Conservation (phyloP, 140 eudicot genomes). For the Erigeron philadelphicus region DNA sequence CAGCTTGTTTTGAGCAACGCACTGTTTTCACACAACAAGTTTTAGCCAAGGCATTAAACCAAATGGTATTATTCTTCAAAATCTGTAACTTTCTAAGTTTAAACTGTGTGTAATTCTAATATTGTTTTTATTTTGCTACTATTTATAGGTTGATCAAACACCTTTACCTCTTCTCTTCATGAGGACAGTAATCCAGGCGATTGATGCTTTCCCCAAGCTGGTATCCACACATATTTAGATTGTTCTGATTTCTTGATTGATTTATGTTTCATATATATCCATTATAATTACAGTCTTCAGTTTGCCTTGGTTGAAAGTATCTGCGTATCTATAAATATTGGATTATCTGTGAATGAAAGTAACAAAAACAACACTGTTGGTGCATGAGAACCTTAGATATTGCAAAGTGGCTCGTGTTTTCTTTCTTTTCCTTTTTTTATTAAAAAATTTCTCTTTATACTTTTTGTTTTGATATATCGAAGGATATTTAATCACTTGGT, state of each 20-base stretch:
- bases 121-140: slow-evolving; percentile 1
- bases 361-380: not conserved
- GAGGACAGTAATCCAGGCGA: slow-evolving; percentile 96
- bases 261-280: not conserved
- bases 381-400: not conserved
- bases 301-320: not conserved
- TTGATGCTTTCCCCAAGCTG: slow-evolving; percentile 88
- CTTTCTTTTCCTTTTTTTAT: not conserved
- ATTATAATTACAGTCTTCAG: not conserved
- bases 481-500: slow-evolving; percentile 15
- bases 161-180: slow-evolving; percentile 88
- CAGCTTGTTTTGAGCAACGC: slow-evolving; percentile 97
- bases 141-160: slow-evolving; percentile 71
- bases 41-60: slow-evolving; percentile 78
- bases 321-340: not conserved
- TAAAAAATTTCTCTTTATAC: not conserved
- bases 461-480: not conserved
- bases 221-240: slow-evolving; percentile 32
- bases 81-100: slow-evolving; percentile 6
- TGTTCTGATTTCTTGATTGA: not conserved
- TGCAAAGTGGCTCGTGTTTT: not conserved
- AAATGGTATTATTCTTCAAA: slow-evolving; percentile 49
- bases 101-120: not conserved
- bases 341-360: not conserved
- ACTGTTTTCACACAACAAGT: slow-evolving; percentile 94